Base-by-base conservation (phyloP, 2,329 filamentous ascomycete species). In the Sclerotinia trifoliorum region DNA sequence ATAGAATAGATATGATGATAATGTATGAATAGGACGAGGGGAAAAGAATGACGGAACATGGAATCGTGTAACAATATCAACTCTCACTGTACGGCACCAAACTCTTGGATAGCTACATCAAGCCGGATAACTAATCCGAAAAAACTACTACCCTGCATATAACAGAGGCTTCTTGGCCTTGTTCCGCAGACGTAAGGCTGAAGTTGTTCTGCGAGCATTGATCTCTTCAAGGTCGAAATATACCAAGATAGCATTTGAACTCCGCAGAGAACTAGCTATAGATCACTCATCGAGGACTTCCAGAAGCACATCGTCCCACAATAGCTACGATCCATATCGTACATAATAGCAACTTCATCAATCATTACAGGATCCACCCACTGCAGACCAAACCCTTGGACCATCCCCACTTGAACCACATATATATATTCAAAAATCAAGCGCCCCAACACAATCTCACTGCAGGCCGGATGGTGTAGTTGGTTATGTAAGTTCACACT, bases 381-480 rank as follows among this genome's bases (percentile, higher is more conserved):
- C 29, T 56, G 54, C 29, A 29, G 52, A 32, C 19, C 29, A 35
- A 21, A n/a, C 11, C 32, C 11, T 11, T 19, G n/a, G 11, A n/a
- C 8, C 5, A 35, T 56, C 29, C 10, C 29, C 21, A 0, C 21
- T 15, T 17, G 11, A 42, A 42, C 1, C 0, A 2, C 21, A 48
- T 8, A n/a, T 48, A 61, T 48, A 48, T 5, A n/a, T 7, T 48
- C 1, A 32, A 3, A 35, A 19, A 3, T 48, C 0, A 0, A 0
- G 0, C 0, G 0, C 1, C 0, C 0, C 2, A n/a, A 2, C 19
- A 61, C 24, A 32, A 60, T 10, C 4, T 24, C 26, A 48, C 10
- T 35, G 10, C 7, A 62, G 58, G 58, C 58, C 58, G 58, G 58
- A 62, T 62, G 58, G 58, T 62, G 44, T 62, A 62, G 58, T 62